Base-by-base conservation (phyloP, 345 rosid genomes). In the Leavenworthia alabamica region DNA sequence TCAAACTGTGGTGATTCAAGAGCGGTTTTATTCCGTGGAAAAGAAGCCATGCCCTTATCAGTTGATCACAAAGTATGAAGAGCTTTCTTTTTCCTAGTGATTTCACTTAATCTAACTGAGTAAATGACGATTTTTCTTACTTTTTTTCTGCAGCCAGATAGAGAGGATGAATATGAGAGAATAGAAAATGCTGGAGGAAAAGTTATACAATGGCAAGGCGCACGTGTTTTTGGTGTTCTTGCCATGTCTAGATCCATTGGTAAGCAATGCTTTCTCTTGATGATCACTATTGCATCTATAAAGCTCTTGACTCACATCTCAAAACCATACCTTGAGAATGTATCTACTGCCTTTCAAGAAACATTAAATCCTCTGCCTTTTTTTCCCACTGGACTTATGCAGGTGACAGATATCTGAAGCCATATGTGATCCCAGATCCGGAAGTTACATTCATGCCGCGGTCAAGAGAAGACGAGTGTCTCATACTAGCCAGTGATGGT, bases 191-290 rank as follows among this genome's bases (percentile, higher is more conserved):
- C 99, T 50, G 99, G 96, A 60, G 99, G 99, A 29, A 93, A 81
- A 81, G 96, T 93, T 71, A 93, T 93, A 58, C 94, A 87, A 32
- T 93, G 97, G 99, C 91, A 89, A 50, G 97, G 97, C 15, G 92
- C 85, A 62, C 96, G 97, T 40, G 99, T 93, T 49, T 89, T 87
- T 55, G 99, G 99, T 12, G 97, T 93, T 70, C 91, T 93, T 55
- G 99, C 96, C 28, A 87, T 93, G 97, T 93, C 99, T 37, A 89
- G 97, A 60, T 89, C 99, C 55, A 82, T 93, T 37, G 99, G 99
- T 89, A 75, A 40, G 85, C 44, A 16, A 14, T 43, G 41, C 45
- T 32, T 32, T 59, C 61, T 51, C 22, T 42, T 22, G 43, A 26
- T 37, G 14, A 45, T 46, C 8, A 11, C 4, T 17, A 33, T 16